Percentiles rank a stretch among this genome's conserved stretches.
phyloP scores from a whole-genome alignment of 2,329 filamentous ascomycete genomes.

The Anisogramma anomala region DNA sequence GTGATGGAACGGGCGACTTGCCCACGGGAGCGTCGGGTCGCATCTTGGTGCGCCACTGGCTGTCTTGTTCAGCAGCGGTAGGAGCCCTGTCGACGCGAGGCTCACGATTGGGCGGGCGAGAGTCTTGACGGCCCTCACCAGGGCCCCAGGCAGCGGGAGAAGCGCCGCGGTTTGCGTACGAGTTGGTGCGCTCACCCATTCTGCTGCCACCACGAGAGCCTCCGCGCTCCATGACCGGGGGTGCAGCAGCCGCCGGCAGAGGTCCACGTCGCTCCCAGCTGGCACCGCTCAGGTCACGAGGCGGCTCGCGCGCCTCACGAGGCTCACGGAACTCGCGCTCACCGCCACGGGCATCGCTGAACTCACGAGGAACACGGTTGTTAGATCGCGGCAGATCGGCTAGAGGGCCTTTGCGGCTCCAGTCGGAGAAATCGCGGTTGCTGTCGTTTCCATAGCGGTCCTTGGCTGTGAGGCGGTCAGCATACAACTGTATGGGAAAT shows the following conservation, averaged over 20 bases:
- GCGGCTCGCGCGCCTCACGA: constrained; percentile 12
- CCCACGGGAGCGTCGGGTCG: constrained; percentile 55
- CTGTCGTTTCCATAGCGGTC: constrained; percentile 58
- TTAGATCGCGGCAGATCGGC: constrained; percentile 33
- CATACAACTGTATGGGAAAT: not conserved
- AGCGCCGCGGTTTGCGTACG: constrained; percentile 49
- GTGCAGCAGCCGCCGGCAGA: constrained; percentile 52
- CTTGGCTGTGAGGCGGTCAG: constrained; percentile 56
- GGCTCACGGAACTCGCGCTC: constrained; percentile 36
- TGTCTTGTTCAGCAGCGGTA: constrained; percentile 85
- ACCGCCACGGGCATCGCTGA: constrained; percentile 54
- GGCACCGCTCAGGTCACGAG: constrained; percentile 11
- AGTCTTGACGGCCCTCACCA: constrained; percentile 52
- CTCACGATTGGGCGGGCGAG: constrained; percentile 67
- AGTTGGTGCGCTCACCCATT: constrained; percentile 35
- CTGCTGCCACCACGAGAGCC: constrained; percentile 44
- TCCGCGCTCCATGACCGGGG: constrained; percentile 37
- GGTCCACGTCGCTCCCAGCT: constrained; percentile 96
- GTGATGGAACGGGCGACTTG: constrained; percentile 54
- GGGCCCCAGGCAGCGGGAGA: constrained; percentile 66
- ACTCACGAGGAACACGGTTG: constrained; percentile 36
- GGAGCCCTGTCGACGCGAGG: constrained; percentile 61
- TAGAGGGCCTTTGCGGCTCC: constrained; percentile 78
- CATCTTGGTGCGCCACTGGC: constrained; percentile 87
- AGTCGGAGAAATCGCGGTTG: constrained; percentile 72